Conservation (phyloP, 2,329 filamentous ascomycete genomes). For the Penicillium sp. region DNA sequence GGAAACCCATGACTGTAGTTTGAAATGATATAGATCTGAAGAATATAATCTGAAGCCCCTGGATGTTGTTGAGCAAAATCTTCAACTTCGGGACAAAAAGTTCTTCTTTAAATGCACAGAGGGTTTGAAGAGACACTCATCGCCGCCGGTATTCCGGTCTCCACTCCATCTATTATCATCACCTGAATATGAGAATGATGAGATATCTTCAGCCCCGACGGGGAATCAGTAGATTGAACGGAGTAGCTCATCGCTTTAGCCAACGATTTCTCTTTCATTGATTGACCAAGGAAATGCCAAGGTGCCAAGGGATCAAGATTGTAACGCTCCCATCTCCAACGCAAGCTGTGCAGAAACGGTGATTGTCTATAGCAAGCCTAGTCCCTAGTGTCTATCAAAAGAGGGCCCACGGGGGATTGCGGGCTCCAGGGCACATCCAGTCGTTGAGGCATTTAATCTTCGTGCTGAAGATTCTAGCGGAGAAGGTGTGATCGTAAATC, state of each 20-base stretch:
- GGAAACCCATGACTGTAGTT: constrained; percentile 10
- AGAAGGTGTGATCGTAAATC: constrained; percentile 5
- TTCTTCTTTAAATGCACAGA: constrained; percentile 4
- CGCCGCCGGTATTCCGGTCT: constrained; percentile 11
- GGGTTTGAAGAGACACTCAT: constrained; percentile 1
- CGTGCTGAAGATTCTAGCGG: neutral
- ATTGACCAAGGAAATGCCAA: constrained; percentile 10
- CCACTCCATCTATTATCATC: constrained; percentile 4
- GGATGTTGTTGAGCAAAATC: constrained; percentile 6
- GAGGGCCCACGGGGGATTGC: neutral
- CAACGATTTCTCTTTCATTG: constrained; percentile 8
- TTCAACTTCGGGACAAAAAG: constrained; percentile 1
- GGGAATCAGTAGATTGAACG: constrained; percentile 3
- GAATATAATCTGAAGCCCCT: neutral
- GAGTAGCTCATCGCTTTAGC: constrained; percentile 7
- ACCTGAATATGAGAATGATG: constrained; percentile 6
- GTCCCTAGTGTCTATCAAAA: neutral
- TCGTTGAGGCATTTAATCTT: neutral
- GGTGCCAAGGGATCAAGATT: constrained; percentile 6
- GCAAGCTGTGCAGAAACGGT: constrained; percentile 7
- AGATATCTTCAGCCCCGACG: neutral
- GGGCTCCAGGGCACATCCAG: neutral
- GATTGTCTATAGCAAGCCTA: constrained; percentile 5
- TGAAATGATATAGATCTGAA: constrained; percentile 2
- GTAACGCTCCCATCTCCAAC: constrained; percentile 6